A percentile compares a stretch with the other conserved stretches of the same genome.
Evolutionary conservation across 23 red algal genomes (phyloP).

Genomic region (Cyanidiococcus yangmingshanensis): DNA sequence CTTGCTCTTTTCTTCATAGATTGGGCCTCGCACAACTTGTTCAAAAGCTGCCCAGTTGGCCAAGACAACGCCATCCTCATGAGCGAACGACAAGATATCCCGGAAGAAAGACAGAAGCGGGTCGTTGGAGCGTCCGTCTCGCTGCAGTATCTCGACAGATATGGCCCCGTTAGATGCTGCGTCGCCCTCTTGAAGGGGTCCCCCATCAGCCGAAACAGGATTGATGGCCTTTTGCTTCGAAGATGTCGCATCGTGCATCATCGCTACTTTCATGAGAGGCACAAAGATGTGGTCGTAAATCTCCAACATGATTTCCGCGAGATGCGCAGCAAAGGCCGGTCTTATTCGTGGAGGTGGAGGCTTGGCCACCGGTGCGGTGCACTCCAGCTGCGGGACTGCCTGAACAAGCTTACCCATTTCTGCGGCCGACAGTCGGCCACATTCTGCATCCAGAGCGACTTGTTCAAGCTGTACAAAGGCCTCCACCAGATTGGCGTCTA

Average conservation of each 20-base stretch:
- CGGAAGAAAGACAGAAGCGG: not conserved
- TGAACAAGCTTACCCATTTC: not conserved
- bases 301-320: conserved; percentile 9
- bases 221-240: not conserved
- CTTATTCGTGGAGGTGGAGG: not conserved
- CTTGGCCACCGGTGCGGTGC: not conserved
- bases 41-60: not conserved
- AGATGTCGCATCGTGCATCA: not conserved
- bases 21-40: not conserved
- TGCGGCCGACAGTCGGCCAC: not conserved
- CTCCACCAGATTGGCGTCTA: not conserved
- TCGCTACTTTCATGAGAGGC: not conserved
- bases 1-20: not conserved
- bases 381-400: conserved; percentile 1
- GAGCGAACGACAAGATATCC: not conserved
- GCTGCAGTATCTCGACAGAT: not conserved
- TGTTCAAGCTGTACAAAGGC: not conserved
- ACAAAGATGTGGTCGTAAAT: conserved; percentile 1
- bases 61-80: not conserved
- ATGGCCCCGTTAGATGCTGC: not conserved
- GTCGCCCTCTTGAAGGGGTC: not conserved
- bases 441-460: not conserved
- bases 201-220: not conserved
- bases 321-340: not conserved
- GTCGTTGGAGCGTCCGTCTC: not conserved